phyloP scores from a whole-genome alignment of 768 basidiomycete species.

The Macrolepiota fuliginosa region DNA sequence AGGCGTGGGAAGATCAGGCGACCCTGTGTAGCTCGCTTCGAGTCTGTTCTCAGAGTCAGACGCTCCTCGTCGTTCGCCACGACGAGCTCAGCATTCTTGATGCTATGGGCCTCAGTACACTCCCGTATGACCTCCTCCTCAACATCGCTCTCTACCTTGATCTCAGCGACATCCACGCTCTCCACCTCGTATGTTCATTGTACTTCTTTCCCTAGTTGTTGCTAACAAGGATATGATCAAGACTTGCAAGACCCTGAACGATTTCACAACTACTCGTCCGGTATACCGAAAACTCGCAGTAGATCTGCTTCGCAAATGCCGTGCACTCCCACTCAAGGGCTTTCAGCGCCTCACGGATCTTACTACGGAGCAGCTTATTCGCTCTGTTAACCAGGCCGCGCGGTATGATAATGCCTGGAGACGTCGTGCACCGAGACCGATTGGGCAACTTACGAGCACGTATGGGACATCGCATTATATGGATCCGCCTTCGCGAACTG shows the following conservation, averaged over 20 bases:
- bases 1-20: slow-evolving; percentile 7
- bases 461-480: slow-evolving; percentile 34
- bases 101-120: slow-evolving; percentile 32
- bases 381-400: slow-evolving; percentile 60
- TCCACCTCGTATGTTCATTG: slow-evolving; percentile 54
- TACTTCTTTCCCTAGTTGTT: slow-evolving; percentile 1
- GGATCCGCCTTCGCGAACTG: slow-evolving; percentile 21
- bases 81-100: neutral
- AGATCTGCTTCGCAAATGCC: slow-evolving; percentile 60
- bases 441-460: slow-evolving; percentile 28
- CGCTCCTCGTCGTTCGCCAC: slow-evolving; percentile 7
- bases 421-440: slow-evolving; percentile 52
- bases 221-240: slow-evolving; percentile 21
- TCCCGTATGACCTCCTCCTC: slow-evolving; percentile 71
- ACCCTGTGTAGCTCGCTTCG: slow-evolving; percentile 8
- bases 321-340: slow-evolving; percentile 65
- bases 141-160: slow-evolving; percentile 65
- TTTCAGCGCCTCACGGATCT: slow-evolving; percentile 70
- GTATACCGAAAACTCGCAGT: slow-evolving; percentile 67
- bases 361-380: slow-evolving; percentile 56
- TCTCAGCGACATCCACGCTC: slow-evolving; percentile 54
- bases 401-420: slow-evolving; percentile 64
- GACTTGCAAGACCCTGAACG: slow-evolving; percentile 62
- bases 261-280: slow-evolving; percentile 61
- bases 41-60: neutral